Evolutionary conservation across 148 eudicot genomes (phyloP), one percentile per base, ranked within the genome.

Genomic region (Dianthus caryophyllus): DNA sequence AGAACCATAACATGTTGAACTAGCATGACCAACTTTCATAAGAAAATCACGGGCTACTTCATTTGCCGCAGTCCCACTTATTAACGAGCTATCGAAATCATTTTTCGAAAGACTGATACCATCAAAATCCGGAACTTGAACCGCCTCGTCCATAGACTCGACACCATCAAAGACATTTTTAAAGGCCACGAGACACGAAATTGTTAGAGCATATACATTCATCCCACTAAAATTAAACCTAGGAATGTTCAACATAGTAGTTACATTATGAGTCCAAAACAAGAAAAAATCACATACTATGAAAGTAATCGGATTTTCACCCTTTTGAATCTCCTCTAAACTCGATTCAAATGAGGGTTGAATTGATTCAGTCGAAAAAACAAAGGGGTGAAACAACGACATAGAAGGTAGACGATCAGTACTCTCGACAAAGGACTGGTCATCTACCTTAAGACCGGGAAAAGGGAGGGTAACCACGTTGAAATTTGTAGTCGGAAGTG

Each of bases 331-430:
- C 33, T 17, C 36, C 25, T 54, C 18, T 0, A 88, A 49, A 0
- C 78, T 71, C 13, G 50, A 2, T 52, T 89, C 91, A 22, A 86
- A 89, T 29, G 46, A 21, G 0, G 82, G 93, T 49, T 80, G 81
- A 74, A 87, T 74, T 24, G 44, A 73, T 26, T 83, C 84, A 5
- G 27, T 50, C 22, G 59, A 13, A 3, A 2, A 25, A 43, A 71
- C 83, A 27, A 89, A 89, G 0, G 82, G 62, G 6, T 73, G 20
- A 53, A 87, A 87, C 46, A 78, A 78, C 2, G 88, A 78, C 76
- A 87, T 84, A 56, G 85, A 82, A 0, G 90, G 94, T 31, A 90
- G 85, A 27, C 66, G 77, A 64, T 90, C 94, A 14, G 97, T 87
- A 81, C 85, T 84, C 63, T 90, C 94, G 2, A 81, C 53, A n/a